These are phyloP conservation scores for Entophlyctis helioformis DNA, from an alignment of 192 early-diverging fungal genomes.

Conservation along the genomic window DNA sequence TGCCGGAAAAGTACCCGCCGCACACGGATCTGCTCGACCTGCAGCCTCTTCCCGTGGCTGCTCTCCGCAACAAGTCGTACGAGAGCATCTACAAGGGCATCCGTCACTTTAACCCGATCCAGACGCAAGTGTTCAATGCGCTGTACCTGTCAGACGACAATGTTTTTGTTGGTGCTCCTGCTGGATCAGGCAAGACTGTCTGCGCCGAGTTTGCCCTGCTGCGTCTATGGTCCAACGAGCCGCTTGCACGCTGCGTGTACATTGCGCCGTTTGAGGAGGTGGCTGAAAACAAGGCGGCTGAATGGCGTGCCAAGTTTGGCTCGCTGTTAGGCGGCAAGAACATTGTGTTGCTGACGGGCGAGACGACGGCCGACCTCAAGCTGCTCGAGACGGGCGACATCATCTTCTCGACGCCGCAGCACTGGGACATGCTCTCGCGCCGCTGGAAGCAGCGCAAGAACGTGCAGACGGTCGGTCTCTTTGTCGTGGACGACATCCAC, in stretches of 20 bases:
- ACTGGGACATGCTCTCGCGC: conserved; percentile 92
- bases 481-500: conserved; percentile 92
- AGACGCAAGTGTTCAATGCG: conserved; percentile 90
- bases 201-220: conserved; percentile 92
- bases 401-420: conserved; percentile 72
- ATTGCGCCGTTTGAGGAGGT: conserved; percentile 83
- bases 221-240: conserved; percentile 62
- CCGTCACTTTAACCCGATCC: conserved; percentile 81
- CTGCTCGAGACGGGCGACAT: conserved; percentile 85
- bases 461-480: conserved; percentile 77
- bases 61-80: conserved; percentile 62
- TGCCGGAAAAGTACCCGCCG: conserved; percentile 87
- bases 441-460: conserved; percentile 92
- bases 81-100: conserved; percentile 55
- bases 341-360: conserved; percentile 81
- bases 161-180: conserved; percentile 81
- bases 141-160: conserved; percentile 80
- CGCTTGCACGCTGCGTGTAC: conserved; percentile 67
- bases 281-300: conserved; percentile 56
- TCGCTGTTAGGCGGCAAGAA: conserved; percentile 74
- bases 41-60: conserved; percentile 73
- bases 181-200: conserved; percentile 90
- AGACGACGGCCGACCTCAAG: conserved; percentile 80
- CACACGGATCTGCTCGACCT: conserved; percentile 92
- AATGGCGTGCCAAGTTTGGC: conserved; percentile 79